Base-by-base conservation (phyloP, 2,329 filamentous ascomycete species). In the Colletotrichum gigasporum region DNA sequence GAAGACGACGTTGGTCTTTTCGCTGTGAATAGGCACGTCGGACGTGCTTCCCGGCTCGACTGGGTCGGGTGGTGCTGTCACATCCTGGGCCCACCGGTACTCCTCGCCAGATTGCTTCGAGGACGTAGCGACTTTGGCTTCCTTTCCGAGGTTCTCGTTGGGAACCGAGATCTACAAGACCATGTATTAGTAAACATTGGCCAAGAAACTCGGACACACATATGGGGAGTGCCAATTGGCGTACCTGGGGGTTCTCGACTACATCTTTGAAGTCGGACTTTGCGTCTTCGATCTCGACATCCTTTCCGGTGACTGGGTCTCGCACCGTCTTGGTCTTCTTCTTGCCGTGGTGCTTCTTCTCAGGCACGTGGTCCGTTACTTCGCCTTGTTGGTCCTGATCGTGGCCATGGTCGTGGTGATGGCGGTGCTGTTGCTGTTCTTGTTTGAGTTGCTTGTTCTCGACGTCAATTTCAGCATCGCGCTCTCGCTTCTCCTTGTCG, bases 1-100 rank as follows among this genome's bases (percentile, higher is more conserved):
- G 78, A 98, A 98, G 28, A 97, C 85, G 16, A 98, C 90, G 67
- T 97, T 97, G 3, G 96, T 98, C 85, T 96, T 97, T 75, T 98
- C 95, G 71, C 94, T 95, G 73, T 94, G 92, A 63, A 98, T 97
- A 3, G 96, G 96, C 1, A 98, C 94, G 77, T 98, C 96, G 24
- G 93, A 94, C 0, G 95, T 98, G 32, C 90, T 88, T 22, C 93
- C 93, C 61, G 90, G 85, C 14, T 90, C 89, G 18, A 97, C 83
- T 0, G 95, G 95, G 69, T 96, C 94, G 1, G 95, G 95, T 2
- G 95, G 95, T 0, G 95, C 92, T 0, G 93, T 97, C 61, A 97
- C 83, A 77, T 98, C 95, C 78, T 97, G 95, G 9, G 89, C 92
- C 61, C 91, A 74, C 68, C 91, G 92, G 77, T 98, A 97, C 68